phyloP scores from a whole-genome alignment of 2,329 filamentous ascomycete genomes.

The Dryadomyces quercivorus region DNA sequence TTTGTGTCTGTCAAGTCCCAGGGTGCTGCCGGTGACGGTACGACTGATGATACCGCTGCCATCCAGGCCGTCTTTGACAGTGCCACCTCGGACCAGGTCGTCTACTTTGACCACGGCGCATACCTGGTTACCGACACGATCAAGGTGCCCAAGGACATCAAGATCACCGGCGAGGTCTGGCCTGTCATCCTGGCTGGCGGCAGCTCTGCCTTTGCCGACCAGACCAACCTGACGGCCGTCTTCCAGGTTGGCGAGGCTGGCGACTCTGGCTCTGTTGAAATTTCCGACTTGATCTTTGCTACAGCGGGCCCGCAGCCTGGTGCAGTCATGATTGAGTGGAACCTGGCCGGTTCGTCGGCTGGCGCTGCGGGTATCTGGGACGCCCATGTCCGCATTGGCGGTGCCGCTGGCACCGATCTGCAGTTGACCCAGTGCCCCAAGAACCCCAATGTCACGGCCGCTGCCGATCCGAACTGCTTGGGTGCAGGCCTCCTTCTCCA shows the following conservation, averaged over 20 bases:
- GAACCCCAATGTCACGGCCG: conserved; percentile 43
- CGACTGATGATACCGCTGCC: conserved; percentile 73
- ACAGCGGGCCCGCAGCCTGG: conserved; percentile 75
- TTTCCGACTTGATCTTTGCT: conserved; percentile 76
- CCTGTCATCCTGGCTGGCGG: conserved; percentile 79
- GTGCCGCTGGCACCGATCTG: conserved; percentile 70
- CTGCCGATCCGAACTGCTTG: conserved; percentile 50
- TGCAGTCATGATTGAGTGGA: conserved; percentile 87
- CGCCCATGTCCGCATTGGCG: conserved; percentile 87
- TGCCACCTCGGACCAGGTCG: conserved; percentile 48
- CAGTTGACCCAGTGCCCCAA: conserved; percentile 72
- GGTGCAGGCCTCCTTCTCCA: conserved; percentile 63
- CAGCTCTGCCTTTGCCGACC: conserved; percentile 55
- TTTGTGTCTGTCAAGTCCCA: conserved; percentile 75
- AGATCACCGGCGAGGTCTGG: conserved; percentile 87
- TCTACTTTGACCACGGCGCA: conserved; percentile 65
- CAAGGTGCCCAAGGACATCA: conserved; percentile 64
- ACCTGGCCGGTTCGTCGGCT: conserved; percentile 54
- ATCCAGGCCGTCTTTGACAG: conserved; percentile 69
- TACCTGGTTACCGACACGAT: conserved; percentile 61
- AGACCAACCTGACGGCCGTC: conserved; percentile 66
- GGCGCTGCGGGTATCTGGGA: conserved; percentile 83
- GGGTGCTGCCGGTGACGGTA: conserved; percentile 80
- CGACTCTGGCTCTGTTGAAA: conserved; percentile 70
- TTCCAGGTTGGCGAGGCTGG: conserved; percentile 73